Percentiles rank a stretch among this genome's conserved stretches.
phyloP scores from a whole-genome alignment of 2,329 filamentous ascomycete genomes.

The Ampelomyces quisqualis region DNA sequence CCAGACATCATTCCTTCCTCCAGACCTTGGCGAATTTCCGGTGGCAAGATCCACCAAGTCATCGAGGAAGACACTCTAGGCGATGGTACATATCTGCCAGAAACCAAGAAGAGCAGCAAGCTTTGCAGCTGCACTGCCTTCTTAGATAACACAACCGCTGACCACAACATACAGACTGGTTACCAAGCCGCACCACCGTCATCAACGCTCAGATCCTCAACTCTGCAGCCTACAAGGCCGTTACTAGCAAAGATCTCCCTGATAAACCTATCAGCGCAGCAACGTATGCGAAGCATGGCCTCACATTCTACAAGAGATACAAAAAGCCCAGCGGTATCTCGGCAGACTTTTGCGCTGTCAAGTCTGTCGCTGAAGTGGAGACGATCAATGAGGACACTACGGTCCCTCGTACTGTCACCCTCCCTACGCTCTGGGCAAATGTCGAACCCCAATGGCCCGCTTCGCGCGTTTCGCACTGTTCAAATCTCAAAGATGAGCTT shows the following conservation, averaged over 20 bases:
- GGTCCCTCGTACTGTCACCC: slow-evolving; percentile 3
- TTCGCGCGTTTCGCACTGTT: slow-evolving; percentile 18
- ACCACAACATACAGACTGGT: slow-evolving; percentile 1
- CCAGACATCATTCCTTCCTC: slow-evolving; percentile 34
- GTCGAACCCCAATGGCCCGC: slow-evolving; percentile 18
- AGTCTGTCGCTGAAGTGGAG: slow-evolving; percentile 31
- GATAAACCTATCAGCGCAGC: slow-evolving; percentile 38
- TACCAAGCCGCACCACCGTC: slow-evolving; percentile 21
- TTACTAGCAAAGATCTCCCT: slow-evolving; percentile 43
- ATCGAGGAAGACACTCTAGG: slow-evolving; percentile 36
- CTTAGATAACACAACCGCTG: too few relatives aligned
- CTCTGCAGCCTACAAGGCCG: slow-evolving; percentile 32
- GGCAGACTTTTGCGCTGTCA: slow-evolving; percentile 30
- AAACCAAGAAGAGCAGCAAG: too few relatives aligned
- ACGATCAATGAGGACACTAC: slow-evolving; percentile 11
- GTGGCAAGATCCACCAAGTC: slow-evolving; percentile 47
- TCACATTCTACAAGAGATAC: slow-evolving; percentile 44
- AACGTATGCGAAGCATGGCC: slow-evolving; percentile 37
- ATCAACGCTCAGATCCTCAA: slow-evolving; percentile 49
- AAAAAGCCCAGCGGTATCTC: slow-evolving; percentile 30
- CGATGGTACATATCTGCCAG: background rate
- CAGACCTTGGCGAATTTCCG: slow-evolving; percentile 23
- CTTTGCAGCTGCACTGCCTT: too few relatives aligned
- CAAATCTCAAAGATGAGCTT: slow-evolving; percentile 17
- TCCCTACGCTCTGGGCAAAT: slow-evolving; percentile 2